Percentiles rank a stretch among this genome's conserved stretches.
These are phyloP conservation scores for Pichia kudriavzevii DNA, from an alignment of 1,139 yeast genomes.

Conservation along the genomic window DNA sequence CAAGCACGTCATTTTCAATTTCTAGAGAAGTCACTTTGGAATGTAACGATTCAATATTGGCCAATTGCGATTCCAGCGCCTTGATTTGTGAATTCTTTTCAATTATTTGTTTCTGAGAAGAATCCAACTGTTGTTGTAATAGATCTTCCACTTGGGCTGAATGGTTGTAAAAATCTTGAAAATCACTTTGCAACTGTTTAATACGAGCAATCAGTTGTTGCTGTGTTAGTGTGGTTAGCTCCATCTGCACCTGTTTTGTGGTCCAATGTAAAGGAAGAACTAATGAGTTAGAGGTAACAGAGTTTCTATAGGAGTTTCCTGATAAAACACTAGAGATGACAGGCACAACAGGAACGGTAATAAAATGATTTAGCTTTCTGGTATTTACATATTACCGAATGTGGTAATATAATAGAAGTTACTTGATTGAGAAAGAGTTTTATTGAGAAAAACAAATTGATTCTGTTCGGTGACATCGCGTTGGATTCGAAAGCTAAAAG, in stretches of 20 bases:
- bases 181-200: constrained; percentile 19
- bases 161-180: constrained; percentile 17
- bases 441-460: too few relatives aligned
- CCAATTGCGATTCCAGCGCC: constrained; percentile 2
- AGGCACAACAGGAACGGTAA: too few relatives aligned
- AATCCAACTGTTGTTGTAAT: constrained; percentile 20
- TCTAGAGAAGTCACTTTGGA: constrained; percentile 14
- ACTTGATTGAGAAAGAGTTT: too few relatives aligned
- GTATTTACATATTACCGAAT: too few relatives aligned
- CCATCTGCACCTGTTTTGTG: constrained; percentile 1
- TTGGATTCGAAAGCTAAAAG: too few relatives aligned
- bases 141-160: constrained; percentile 24
- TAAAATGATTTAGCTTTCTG: too few relatives aligned
- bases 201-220: constrained; percentile 18
- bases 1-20: constrained; percentile 21
- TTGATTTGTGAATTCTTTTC: constrained; percentile 3
- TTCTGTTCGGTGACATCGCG: too few relatives aligned
- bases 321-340: too few relatives aligned
- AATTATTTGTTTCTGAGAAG: background rate
- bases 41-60: constrained; percentile 1
- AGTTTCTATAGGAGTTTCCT: too few relatives aligned
- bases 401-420: too few relatives aligned
- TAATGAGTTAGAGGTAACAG: too few relatives aligned
- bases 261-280: too few relatives aligned
- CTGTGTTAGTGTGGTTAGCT: constrained; percentile 7